phyloP scores from a whole-genome alignment of 192 early-diverging fungal species.

The Bifiguratus adelaidae region DNA sequence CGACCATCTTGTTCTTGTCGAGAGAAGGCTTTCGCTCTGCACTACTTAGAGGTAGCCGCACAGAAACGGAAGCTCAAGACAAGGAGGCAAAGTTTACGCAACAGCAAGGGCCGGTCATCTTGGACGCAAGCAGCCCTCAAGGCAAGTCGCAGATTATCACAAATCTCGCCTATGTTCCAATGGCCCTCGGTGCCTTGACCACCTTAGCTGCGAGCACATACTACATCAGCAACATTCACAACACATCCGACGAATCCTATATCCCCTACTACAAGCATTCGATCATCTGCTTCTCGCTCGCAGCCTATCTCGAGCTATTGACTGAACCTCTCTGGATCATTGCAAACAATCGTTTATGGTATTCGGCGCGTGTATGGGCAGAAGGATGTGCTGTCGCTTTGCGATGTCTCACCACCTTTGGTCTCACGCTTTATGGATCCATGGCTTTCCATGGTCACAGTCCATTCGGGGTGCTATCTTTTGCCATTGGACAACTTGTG shows the following conservation, averaged over 20 bases:
- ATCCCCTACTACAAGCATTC: slow-evolving; percentile 44
- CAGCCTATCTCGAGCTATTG: slow-evolving; percentile 71
- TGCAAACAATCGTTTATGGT: slow-evolving; percentile 57
- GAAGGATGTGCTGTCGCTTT: slow-evolving; percentile 74
- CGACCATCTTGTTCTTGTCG: slow-evolving; percentile 89
- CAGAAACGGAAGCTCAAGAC: neutral
- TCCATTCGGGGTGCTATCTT: slow-evolving; percentile 55
- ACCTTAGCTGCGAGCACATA: slow-evolving; percentile 37
- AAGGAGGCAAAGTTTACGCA: slow-evolving; percentile 5
- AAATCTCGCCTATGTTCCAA: slow-evolving; percentile 65
- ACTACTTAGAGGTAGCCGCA: slow-evolving; percentile 42
- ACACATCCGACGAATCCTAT: slow-evolving; percentile 2
- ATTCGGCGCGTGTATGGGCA: slow-evolving; percentile 64
- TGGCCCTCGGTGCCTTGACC: slow-evolving; percentile 49
- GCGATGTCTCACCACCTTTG: slow-evolving; percentile 61
- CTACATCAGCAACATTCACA: slow-evolving; percentile 25
- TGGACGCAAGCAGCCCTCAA: slow-evolving; percentile 1
- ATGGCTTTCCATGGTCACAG: slow-evolving; percentile 11
- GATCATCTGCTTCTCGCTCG: slow-evolving; percentile 54
- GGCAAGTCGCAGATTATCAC: slow-evolving; percentile 41
- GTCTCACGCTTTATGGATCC: slow-evolving; percentile 41
- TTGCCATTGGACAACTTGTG: slow-evolving; percentile 71
- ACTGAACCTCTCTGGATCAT: slow-evolving; percentile 83
- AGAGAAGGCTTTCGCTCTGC: slow-evolving; percentile 71
- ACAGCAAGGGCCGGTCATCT: slow-evolving; percentile 8